Conservation (phyloP, 805 yeast species). For the Candida suzukii region DNA sequence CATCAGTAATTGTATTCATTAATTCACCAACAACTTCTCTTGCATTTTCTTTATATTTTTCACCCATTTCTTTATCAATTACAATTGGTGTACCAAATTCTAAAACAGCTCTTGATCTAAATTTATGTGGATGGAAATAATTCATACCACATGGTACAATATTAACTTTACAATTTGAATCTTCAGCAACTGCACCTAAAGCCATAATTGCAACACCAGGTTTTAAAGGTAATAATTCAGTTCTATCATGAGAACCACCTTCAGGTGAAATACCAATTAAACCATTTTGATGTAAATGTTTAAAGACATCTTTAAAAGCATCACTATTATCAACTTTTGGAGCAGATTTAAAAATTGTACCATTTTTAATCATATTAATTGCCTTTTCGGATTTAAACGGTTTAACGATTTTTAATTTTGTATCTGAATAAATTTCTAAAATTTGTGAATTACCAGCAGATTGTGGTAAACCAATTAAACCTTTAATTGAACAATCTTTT, state of each 20-base stretch:
- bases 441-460: constrained; percentile 72
- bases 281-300: constrained; percentile 62
- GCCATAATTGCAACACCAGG: constrained; percentile 99
- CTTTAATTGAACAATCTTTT: constrained; percentile 52
- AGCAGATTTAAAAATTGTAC: constrained; percentile 61
- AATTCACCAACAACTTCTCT: constrained; percentile 65
- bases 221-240: constrained; percentile 84
- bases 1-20: constrained; percentile 57
- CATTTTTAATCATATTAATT: constrained; percentile 36
- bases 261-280: constrained; percentile 94
- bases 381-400: constrained; percentile 57
- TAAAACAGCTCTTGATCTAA: constrained; percentile 89
- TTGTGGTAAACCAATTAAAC: constrained; percentile 72
- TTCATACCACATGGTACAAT: constrained; percentile 97
- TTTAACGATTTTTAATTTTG: constrained; percentile 56
- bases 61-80: constrained; percentile 51
- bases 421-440: constrained; percentile 60
- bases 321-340: constrained; percentile 74
- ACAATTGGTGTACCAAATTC: constrained; percentile 88
- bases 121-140: constrained; percentile 92
- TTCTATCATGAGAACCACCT: constrained; percentile 98
- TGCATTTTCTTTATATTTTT: constrained; percentile 55
- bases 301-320: constrained; percentile 77
- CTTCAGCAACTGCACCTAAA: constrained; percentile 75
- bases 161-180: constrained; percentile 64